These are phyloP conservation scores for Pyrrhoderma lamaoense DNA, from an alignment of 1,284 basidiomycete genomes.

Conservation along the genomic window DNA sequence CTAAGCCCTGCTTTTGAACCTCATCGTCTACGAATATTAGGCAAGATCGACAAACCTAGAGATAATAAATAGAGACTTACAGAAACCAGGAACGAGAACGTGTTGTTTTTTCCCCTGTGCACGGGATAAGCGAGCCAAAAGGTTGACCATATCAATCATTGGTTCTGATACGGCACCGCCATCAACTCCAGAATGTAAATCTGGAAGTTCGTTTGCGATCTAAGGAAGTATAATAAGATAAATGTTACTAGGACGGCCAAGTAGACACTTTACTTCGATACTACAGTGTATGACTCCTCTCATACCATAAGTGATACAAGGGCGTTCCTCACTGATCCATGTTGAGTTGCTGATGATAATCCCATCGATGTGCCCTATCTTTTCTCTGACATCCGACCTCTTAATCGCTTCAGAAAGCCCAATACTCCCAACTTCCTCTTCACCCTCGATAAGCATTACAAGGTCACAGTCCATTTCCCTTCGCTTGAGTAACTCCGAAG, in stretches of 20 bases:
- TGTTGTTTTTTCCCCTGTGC: constrained; percentile 28
- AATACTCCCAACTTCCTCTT: constrained; percentile 88
- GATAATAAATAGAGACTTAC: constrained; percentile 39
- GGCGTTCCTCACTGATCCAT: constrained; percentile 93
- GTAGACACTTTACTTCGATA: constrained; percentile 45
- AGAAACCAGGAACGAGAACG: constrained; percentile 80
- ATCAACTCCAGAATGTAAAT: constrained; percentile 88
- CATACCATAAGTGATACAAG: constrained; percentile 93
- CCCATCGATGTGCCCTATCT: constrained; percentile 79
- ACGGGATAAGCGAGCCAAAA: constrained; percentile 70
- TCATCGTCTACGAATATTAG: constrained; percentile 51
- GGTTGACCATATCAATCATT: constrained; percentile 86
- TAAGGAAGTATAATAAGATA: constrained; percentile 22
- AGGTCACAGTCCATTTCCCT: constrained; percentile 80
- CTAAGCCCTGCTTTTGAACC: constrained; percentile 59
- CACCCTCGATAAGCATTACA: constrained; percentile 90
- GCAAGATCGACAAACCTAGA: constrained; percentile 12
- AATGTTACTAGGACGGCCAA: background rate
- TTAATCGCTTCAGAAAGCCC: constrained; percentile 77
- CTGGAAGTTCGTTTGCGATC: constrained; percentile 63
- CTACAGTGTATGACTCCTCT: constrained; percentile 87
- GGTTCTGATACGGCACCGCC: constrained; percentile 85
- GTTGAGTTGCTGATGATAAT: constrained; percentile 93
- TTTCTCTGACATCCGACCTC: constrained; percentile 53
- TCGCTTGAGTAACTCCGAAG: constrained; percentile 67